These are phyloP conservation scores for Ophiostoma pallidulum DNA, from an alignment of 2,329 filamentous ascomycete genomes.

Conservation along the genomic window DNA sequence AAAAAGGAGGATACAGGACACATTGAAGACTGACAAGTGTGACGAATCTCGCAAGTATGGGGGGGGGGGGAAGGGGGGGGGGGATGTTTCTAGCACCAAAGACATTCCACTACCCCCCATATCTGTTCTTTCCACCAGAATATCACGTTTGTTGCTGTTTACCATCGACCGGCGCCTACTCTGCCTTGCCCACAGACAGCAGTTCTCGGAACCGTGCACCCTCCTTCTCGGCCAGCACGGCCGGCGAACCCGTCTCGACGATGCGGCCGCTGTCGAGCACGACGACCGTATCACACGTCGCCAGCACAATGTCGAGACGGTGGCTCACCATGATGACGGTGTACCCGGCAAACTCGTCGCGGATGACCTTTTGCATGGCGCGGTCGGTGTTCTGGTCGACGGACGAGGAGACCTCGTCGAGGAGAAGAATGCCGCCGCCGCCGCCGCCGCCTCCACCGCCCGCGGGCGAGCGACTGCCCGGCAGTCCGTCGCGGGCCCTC, in stretches of 20 bases:
- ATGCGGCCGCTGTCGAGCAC: slow-evolving; percentile 41
- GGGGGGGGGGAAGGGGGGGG: too few species aligned
- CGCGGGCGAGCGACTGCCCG: too few species aligned
- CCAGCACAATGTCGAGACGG: slow-evolving; percentile 40
- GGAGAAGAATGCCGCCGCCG: slow-evolving; percentile 23
- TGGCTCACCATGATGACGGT: slow-evolving; percentile 47
- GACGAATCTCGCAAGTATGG: too few species aligned
- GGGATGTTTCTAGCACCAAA: too few species aligned
- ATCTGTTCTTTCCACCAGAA: too few species aligned
- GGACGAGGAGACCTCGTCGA: slow-evolving; percentile 34
- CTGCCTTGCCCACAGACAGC: slow-evolving; percentile 13
- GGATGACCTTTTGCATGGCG: slow-evolving; percentile 32
- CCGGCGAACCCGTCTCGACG: slow-evolving; percentile 28
- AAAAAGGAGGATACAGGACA: too few species aligned
- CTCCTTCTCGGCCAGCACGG: slow-evolving; percentile 11
- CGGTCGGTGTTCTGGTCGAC: slow-evolving; percentile 34
- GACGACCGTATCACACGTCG: slow-evolving; percentile 39
- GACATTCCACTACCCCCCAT: too few species aligned
- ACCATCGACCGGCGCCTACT: not conserved
- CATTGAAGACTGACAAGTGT: too few species aligned
- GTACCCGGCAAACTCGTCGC: slow-evolving; percentile 29
- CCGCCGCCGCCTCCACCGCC: not conserved
- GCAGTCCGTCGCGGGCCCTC: slow-evolving; percentile 9
- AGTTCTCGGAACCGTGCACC: slow-evolving; percentile 12
- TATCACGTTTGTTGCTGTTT: too few species aligned